Base-by-base conservation (phyloP, 208 protist species). In the Porcisia hertigi region DNA sequence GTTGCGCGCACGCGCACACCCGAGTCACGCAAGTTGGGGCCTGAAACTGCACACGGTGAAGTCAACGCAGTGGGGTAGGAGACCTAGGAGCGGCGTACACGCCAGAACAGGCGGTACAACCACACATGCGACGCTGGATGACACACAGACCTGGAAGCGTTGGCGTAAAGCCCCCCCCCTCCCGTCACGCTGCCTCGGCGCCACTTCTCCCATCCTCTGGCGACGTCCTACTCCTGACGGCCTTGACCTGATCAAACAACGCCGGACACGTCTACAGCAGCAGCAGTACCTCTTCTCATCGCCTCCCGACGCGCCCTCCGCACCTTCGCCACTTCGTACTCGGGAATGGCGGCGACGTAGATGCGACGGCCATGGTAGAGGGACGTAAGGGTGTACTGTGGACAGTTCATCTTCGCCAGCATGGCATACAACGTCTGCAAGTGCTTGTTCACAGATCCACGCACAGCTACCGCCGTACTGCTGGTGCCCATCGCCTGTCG, bases 341-440 rank as follows among this genome's bases (percentile, higher is more conserved):
- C 93, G 0, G 93, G 91, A 49, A 97, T 94, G 14, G 79, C 85
- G 11, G 87, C 93, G 2, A 95, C 88, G 81, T 86, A 93, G 64
- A 94, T 76, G 30, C 82, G 83, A 0, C 90, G 84, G 5, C 85
- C 84, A 45, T 93, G 87, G 69, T 87, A 88, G 7, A 96, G 85
- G 30, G 86, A 88, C 23, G 89, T 77, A 14, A 97, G 79, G 36
- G 93, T 97, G 86, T 96, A 97, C 75, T 96, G 93, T 49, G 91
- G 89, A 72, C 86, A 88, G 69, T 83, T 82, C 91, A 97, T 95
- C 71, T 93, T 85, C 18, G 73, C 62, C n/a, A 97, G 78, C 84
- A 96, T 90, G 18, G n/a, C 65, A 4, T 82, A 81, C 53, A 95
- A 71, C 62, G 79, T 78, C 14, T 83, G 66, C n/a, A 95, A 76